A percentile compares a stretch with the other conserved stretches of the same genome.
phyloP scores from a whole-genome alignment of 495 filamentous ascomycete species.

The Tirmania nivea region DNA sequence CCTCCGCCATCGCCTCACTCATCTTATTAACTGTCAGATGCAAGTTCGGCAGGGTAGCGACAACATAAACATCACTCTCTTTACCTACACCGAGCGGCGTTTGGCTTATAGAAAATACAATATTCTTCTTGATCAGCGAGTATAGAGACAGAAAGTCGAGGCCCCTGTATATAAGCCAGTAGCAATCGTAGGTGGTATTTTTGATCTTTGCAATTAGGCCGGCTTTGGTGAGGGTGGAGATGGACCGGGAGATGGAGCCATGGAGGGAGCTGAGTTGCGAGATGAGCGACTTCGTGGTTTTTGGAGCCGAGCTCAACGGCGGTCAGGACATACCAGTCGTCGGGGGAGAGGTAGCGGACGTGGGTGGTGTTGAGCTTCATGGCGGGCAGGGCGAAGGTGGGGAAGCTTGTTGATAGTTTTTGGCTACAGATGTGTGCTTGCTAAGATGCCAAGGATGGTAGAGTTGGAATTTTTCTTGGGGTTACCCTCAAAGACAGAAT shows the following conservation, averaged over 20 bases:
- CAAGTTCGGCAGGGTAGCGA: slow-evolving; percentile 31
- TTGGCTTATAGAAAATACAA: slow-evolving; percentile 76
- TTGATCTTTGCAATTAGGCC: slow-evolving; percentile 79
- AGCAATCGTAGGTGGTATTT: slow-evolving; percentile 94
- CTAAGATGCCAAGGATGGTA: too few relatives aligned
- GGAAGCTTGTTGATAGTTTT: too few relatives aligned
- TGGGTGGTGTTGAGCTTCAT: slow-evolving; percentile 91
- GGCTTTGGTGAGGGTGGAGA: slow-evolving; percentile 79
- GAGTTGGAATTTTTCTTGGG: too few relatives aligned
- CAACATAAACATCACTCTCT: slow-evolving; percentile 88
- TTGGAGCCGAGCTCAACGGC: slow-evolving; percentile 83
- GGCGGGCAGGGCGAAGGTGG: slow-evolving; percentile 2
- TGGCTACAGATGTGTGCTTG: too few relatives aligned
- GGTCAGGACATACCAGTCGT: slow-evolving; percentile 89
- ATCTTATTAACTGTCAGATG: too few relatives aligned
- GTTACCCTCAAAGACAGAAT: too few relatives aligned
- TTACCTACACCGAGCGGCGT: slow-evolving; percentile 68
- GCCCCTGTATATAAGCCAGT: slow-evolving; percentile 88
- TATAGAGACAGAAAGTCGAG: slow-evolving; percentile 91
- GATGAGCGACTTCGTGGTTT: slow-evolving; percentile 91
- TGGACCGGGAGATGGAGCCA: slow-evolving; percentile 65
- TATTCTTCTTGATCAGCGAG: slow-evolving; percentile 53
- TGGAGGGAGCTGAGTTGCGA: slow-evolving; percentile 59
- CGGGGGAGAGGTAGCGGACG: slow-evolving; percentile 71
- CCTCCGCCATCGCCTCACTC: neutral